Percentiles rank a stretch among this genome's conserved stretches.
These are phyloP conservation scores for Naegleria lovaniensis DNA, from an alignment of 208 protist genomes.

Conservation along the genomic window DNA sequence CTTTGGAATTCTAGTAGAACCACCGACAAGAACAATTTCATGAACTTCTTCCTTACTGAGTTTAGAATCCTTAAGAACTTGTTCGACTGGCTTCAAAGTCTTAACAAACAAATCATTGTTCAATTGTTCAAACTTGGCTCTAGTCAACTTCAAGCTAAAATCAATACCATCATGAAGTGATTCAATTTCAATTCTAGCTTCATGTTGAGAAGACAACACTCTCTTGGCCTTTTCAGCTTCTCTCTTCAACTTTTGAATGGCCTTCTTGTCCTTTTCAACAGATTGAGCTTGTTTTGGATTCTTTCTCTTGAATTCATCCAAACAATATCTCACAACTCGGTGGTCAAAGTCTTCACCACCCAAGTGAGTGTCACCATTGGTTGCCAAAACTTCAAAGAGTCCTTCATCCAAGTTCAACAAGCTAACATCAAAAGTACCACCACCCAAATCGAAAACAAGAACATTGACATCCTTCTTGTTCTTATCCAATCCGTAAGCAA, in stretches of 20 bases:
- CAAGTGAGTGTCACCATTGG: conserved; percentile 84
- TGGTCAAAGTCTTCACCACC: conserved; percentile 92
- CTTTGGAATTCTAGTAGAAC: conserved; percentile 91
- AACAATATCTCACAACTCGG: conserved; percentile 71
- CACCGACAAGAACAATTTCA: conserved; percentile 91
- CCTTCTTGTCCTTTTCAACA: conserved; percentile 1
- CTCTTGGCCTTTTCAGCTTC: conserved; percentile 86
- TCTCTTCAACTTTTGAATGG: conserved; percentile 64
- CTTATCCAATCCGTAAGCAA: conserved; percentile 86
- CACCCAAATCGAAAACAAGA: conserved; percentile 89
- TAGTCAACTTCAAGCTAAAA: conserved; percentile 67
- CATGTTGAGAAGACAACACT: conserved; percentile 64
- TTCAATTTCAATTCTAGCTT: conserved; percentile 82
- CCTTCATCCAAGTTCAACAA: conserved; percentile 75
- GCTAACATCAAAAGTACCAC: conserved; percentile 92
- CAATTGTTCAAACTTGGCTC: conserved; percentile 87
- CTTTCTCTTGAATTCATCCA: conserved; percentile 88
- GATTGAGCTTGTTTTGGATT: conserved; percentile 29
- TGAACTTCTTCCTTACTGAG: conserved; percentile 80
- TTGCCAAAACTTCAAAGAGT: conserved; percentile 87
- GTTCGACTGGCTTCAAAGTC: conserved; percentile 76
- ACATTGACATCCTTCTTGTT: conserved; percentile 72
- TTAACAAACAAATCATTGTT: conserved; percentile 86
- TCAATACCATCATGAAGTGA: conserved; percentile 76
- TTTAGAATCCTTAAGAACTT: conserved; percentile 77